Evolutionary conservation across 2,329 filamentous ascomycete species (phyloP).

Genomic region (Aaosphaeria arxii): DNA sequence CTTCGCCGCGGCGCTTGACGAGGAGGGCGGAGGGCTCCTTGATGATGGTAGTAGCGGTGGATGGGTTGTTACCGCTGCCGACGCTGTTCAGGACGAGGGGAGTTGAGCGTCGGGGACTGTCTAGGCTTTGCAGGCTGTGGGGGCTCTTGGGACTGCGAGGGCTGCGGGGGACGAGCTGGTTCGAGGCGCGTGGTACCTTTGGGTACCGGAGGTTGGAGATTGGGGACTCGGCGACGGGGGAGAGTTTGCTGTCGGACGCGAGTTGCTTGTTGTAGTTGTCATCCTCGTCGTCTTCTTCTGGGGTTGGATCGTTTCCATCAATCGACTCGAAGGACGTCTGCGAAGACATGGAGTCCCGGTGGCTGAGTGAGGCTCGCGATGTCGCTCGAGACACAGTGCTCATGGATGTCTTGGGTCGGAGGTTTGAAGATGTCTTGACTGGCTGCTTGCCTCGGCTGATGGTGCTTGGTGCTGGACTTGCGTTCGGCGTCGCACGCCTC

Average conservation of each 20-base stretch:
- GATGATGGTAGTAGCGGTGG: slow-evolving; percentile 4
- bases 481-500: slow-evolving; percentile 3
- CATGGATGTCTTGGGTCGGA: slow-evolving; percentile 22
- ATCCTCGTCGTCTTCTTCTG: slow-evolving; percentile 41
- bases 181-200: slow-evolving; percentile 46
- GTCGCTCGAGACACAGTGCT: slow-evolving; percentile 26
- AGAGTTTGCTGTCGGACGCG: slow-evolving; percentile 29
- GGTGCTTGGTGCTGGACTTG: not conserved
- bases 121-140: slow-evolving; percentile 7
- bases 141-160: slow-evolving; percentile 19
- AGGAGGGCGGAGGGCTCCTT: slow-evolving; percentile 28
- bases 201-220: slow-evolving; percentile 46
- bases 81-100: not conserved
- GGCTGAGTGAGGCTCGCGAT: slow-evolving; percentile 25
- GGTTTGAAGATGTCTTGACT: slow-evolving; percentile 4
- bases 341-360: slow-evolving; percentile 30
- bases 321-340: slow-evolving; percentile 48
- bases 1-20: slow-evolving; percentile 34
- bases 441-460: too few species aligned
- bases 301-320: slow-evolving; percentile 45
- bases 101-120: slow-evolving; percentile 1
- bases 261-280: slow-evolving; percentile 26
- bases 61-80: too few species aligned
- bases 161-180: slow-evolving; percentile 44
- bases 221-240: slow-evolving; percentile 43